phyloP scores from a whole-genome alignment of 2,329 filamentous ascomycete genomes.

The Pseudogymnoascus pannorum region DNA sequence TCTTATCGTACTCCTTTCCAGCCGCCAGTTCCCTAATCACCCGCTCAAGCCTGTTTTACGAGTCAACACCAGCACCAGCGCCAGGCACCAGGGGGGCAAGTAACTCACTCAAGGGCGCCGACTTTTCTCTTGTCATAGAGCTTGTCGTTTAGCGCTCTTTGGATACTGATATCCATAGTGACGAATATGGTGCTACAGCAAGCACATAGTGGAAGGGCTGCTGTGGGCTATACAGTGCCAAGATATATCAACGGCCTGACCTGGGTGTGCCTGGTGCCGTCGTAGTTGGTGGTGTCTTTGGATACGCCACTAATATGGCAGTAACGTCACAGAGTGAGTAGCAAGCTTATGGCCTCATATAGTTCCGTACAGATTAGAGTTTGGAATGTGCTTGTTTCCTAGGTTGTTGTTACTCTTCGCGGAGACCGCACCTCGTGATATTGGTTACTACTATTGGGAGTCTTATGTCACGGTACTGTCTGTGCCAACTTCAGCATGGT shows the following conservation, averaged over 20 bases:
- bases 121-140: slow-evolving; percentile 97
- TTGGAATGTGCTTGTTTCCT: neutral
- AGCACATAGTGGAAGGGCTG: slow-evolving; percentile 5
- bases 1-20: slow-evolving; percentile 68
- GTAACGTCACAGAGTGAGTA: neutral
- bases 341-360: neutral
- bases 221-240: neutral
- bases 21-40: slow-evolving; percentile 78
- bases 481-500: slow-evolving; percentile 4
- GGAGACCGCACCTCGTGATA: neutral
- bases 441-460: neutral
- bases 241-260: neutral
- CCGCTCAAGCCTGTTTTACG: slow-evolving; percentile 66
- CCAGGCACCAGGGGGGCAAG: neutral
- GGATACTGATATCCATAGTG: slow-evolving; percentile 79
- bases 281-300: neutral
- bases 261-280: neutral
- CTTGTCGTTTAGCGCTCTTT: slow-evolving; percentile 92
- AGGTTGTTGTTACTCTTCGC: neutral
- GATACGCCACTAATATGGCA: neutral
- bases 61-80: neutral
- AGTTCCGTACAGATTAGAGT: neutral
- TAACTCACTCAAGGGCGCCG: slow-evolving; percentile 81
- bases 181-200: slow-evolving; percentile 6
- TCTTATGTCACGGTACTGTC: slow-evolving; percentile 4